A percentile compares a stretch with the other conserved stretches of the same genome.
phyloP scores from a whole-genome alignment of 129 eudicot genomes.

The Helichrysum umbraculigerum region DNA sequence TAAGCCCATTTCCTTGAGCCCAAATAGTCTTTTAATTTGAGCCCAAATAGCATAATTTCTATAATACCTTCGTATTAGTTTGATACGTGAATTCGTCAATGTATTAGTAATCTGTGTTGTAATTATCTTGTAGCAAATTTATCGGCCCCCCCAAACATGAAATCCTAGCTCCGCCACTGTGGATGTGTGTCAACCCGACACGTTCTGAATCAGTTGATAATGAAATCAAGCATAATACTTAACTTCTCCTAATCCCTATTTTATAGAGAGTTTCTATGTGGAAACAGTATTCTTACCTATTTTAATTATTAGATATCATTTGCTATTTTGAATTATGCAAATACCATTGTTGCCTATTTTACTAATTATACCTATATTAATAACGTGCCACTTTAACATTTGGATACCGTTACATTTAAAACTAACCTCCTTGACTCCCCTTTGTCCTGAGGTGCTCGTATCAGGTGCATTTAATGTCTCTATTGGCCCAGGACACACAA shows the following conservation, averaged over 20 bases:
- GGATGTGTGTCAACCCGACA: background rate
- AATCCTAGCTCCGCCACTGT: too few species aligned
- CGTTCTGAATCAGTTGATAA: background rate
- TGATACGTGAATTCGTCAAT: too few species aligned
- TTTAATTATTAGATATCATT: background rate
- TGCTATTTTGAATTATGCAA: background rate
- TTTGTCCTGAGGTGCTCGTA: slow-evolving; percentile 50
- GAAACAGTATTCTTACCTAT: background rate
- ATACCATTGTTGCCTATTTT: too few species aligned
- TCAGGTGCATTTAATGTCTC: slow-evolving; percentile 56
- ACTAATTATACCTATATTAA: background rate
- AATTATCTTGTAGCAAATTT: too few species aligned
- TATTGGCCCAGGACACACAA: slow-evolving; percentile 97
- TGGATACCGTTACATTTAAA: slow-evolving; percentile 1
- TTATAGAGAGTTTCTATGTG: background rate
- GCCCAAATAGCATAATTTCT: too few species aligned
- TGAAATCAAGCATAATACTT: background rate
- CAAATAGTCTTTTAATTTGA: too few species aligned
- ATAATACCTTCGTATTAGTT: too few species aligned
- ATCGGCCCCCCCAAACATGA: too few species aligned
- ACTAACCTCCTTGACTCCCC: slow-evolving; percentile 55
- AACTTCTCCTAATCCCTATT: background rate
- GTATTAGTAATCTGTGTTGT: too few species aligned
- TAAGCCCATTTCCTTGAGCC: too few species aligned
- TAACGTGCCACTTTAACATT: background rate